Evolutionary conservation across 2,329 filamentous ascomycete genomes (phyloP), one percentile per base, ranked within the genome.

Genomic region (Aspergillus uvarum): DNA sequence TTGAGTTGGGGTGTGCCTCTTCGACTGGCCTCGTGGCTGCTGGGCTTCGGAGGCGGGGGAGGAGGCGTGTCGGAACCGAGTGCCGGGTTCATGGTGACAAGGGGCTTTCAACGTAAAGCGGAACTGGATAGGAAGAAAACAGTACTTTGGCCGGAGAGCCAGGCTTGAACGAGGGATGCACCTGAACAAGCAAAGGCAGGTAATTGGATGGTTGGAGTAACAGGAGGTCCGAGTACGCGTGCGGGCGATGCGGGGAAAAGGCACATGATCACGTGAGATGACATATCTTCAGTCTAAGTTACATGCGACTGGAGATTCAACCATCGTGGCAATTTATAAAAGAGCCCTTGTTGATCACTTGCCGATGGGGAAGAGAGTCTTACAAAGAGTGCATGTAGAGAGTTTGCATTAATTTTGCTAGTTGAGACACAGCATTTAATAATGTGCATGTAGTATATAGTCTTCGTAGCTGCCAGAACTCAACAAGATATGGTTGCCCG

Each of bases 41-140:
- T 83, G 16, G 89, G 87, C 72, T 92, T 92, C 1, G 89, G 89
- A 1, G 89, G 89, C 16, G 87, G 88, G 8, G 87, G 83, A 0
- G 89, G 89, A 26, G 89, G 88, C 12, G 82, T 81, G 48, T 83
- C 80, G 5, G 82, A 75, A 60, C 83, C 81, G 61, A 81, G 76
- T 51, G 60, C 65, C 29, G 67, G 54, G 51, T 70, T 72, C 54
- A 68, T 67, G 47, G 52, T 63, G 35, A 52, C 44, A 19, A 44
- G 6, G 16, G 19, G 63, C 59, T 19, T 67, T 67, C 16, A 14
- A 44, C n/a, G 6, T 7, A 7, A 19, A 44, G 38, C 38, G 16
- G 16, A 4, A 16, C 38, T 19, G 3, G 38, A 29, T 29, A 29
- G 7, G 3, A 29, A 8, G 5, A 38, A 19, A 19, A 44, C 8